A percentile compares a stretch with the other conserved stretches of the same genome.
phyloP scores from a whole-genome alignment of 2,329 filamentous ascomycete genomes.

The Ascochyta lentis region DNA sequence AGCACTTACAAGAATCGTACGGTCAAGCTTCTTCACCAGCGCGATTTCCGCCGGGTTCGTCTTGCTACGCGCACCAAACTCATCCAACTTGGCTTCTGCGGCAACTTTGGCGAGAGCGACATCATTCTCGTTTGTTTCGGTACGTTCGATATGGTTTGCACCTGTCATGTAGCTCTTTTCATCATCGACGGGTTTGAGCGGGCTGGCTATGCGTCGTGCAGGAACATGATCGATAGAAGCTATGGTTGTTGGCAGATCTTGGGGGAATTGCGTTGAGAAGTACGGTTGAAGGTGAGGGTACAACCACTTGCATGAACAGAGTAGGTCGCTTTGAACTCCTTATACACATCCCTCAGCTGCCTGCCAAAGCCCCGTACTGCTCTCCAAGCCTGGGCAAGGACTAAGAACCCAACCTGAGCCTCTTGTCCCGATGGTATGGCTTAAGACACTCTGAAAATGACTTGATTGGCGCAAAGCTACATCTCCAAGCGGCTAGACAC shows the following conservation, averaged over 20 bases:
- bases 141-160: constrained; percentile 8
- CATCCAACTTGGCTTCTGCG: constrained; percentile 30
- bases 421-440: constrained; percentile 12
- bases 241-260: not conserved
- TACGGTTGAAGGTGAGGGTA: not conserved
- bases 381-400: constrained; percentile 10
- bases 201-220: not conserved
- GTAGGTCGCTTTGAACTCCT: not conserved
- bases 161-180: constrained; percentile 5
- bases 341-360: constrained; percentile 1
- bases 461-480: not conserved
- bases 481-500: not conserved
- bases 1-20: constrained; percentile 34
- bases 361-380: not conserved
- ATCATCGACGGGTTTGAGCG: not conserved
- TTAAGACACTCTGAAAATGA: constrained; percentile 10
- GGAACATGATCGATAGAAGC: not conserved
- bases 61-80: constrained; percentile 41
- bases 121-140: constrained; percentile 12
- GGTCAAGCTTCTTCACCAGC: constrained; percentile 43
- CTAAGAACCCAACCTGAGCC: constrained; percentile 5
- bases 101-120: constrained; percentile 19
- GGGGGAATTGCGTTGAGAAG: not conserved
- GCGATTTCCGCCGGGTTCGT: constrained; percentile 42
- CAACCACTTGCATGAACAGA: not conserved